Evolutionary conservation across 495 filamentous ascomycete species (phyloP), one percentile per base, ranked within the genome.

Genomic region (Cudoniella acicularis): DNA sequence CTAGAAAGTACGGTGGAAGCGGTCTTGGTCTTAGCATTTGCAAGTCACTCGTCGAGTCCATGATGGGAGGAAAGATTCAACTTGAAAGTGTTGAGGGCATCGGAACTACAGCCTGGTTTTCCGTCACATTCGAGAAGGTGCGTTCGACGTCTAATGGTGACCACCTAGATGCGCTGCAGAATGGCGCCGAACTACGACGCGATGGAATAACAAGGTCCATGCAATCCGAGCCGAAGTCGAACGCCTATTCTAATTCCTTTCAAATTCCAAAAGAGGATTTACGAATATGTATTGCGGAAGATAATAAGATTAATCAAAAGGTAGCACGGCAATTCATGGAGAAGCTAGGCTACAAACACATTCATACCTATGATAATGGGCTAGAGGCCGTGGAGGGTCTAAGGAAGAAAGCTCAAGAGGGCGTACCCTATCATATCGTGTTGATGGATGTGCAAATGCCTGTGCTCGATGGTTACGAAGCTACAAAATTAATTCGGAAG

Each of bases 361-460:
- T 81, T 0, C 87, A 92, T 70, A 89, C 91, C 18, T 96, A 88
- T 71, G 88, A 86, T 59, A 92, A 96, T 64, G 92, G 92, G 1
- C 79, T 84, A 30, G 89, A 91, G 68, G 89, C 91, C 3, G 88
- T 96, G 25, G 91, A 95, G 66, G 92, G 91, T 3, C 75, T 96
- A 13, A 84, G 86, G 22, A 75, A 79, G n/a, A 86, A 81, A 57
- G 85, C 87, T 0, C 73, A 72, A 20, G 83, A 88, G 60, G 88
- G 86, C 3, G 74, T 75, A 6, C 91, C 92, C 1, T 88, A 86
- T 66, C 85, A 88, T 65, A 80, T 96, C 22, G 88, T 96, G 18
- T 78, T 96, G 24, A 96, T 96, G 92, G 92, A 96, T 69, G 90
- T 93, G 26, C 91, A 96, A 74, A 96, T 96, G 92, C 92, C 92